Base-by-base conservation (phyloP, 139 green algal genomes). In the Coccomyxa sp. region DNA sequence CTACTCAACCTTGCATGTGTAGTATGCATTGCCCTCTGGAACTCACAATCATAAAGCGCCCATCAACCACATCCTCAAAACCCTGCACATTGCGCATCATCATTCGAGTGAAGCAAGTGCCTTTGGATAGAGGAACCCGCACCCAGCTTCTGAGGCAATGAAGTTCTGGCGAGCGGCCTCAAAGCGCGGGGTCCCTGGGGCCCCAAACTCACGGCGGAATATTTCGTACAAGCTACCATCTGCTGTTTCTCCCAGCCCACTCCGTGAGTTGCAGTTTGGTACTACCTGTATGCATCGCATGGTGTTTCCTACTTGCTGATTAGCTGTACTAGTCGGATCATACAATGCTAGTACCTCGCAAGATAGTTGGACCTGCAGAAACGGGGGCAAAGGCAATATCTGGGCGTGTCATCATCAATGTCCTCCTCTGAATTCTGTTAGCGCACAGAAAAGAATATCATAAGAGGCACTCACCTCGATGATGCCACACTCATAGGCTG, bases 371-470 rank as follows among this genome's bases (percentile, higher is more conserved):
- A 68, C 16, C 60, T 25, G 14, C 60, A 68, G 60, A 68, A 68
- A 68, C 16, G 14, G 16, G 60, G 9, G 9, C 18, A 71, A 71
- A 11, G 63, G 63, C 18, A 28, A 21, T 9, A 15, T 21, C 18
- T 71, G 38, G 7, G 4, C 63, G n/a, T n/a, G n/a, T n/a, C n/a
- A n/a, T n/a, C 63, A 15, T 71, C 9, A 71, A 9, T 21, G 63
- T 21, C 63, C 60, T 12, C 51, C 93, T 90, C 91, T 99, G 94
- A 31, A 99, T 97, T 85, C 98, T 95, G 77, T 97, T 97, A n/a
- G 93, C n/a, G 91, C 88, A 98, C 96, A 87, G 98, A 98, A n/a
- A n/a, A n/a, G 17, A 90, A 96, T 0, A 96, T 99, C 66, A 96
- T 93, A 68, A 99, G 84, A 51, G 38, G 3, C 38, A 15, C 60